A percentile compares a stretch with the other conserved stretches of the same genome.
These are phyloP conservation scores for Yamadazyma conglobata DNA, from an alignment of 1,139 yeast genomes.

Conservation along the genomic window DNA sequence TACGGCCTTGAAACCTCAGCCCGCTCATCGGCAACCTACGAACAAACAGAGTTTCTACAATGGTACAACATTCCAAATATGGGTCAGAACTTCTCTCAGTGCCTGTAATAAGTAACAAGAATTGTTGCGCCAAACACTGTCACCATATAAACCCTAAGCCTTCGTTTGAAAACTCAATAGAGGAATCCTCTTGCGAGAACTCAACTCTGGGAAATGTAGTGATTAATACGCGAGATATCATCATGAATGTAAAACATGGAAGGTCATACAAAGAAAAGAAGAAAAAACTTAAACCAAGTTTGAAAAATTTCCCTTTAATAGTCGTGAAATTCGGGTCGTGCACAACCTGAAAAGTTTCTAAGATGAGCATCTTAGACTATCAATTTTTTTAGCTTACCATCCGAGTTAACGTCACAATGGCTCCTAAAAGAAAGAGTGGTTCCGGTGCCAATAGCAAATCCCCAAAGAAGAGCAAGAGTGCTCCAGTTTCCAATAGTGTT, in stretches of 20 bases:
- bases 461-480: slow-evolving; percentile 7
- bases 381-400: neutral
- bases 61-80: slow-evolving; percentile 4
- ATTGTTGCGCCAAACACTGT: slow-evolving; percentile 60
- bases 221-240: slow-evolving; percentile 55
- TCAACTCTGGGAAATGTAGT: slow-evolving; percentile 50
- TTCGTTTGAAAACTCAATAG: slow-evolving; percentile 34
- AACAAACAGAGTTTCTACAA: neutral
- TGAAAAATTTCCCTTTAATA: slow-evolving; percentile 6
- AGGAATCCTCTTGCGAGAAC: slow-evolving; percentile 36
- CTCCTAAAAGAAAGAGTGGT: slow-evolving; percentile 13
- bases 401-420: slow-evolving; percentile 8
- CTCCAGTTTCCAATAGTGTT: slow-evolving; percentile 2
- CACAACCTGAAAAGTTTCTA: slow-evolving; percentile 7
- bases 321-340: slow-evolving; percentile 2
- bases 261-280: slow-evolving; percentile 40
- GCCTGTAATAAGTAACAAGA: slow-evolving; percentile 53
- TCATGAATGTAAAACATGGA: slow-evolving; percentile 60
- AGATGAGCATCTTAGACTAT: slow-evolving; percentile 7
- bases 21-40: no score
- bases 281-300: no score
- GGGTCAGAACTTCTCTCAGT: slow-evolving; percentile 52
- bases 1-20: no score
- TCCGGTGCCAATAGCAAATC: slow-evolving; percentile 3
- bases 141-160: slow-evolving; percentile 51